A percentile compares a stretch with the other conserved stretches of the same genome.
These are phyloP conservation scores for Tremellales sp. DNA, from an alignment of 1,284 basidiomycete species.

Conservation along the genomic window DNA sequence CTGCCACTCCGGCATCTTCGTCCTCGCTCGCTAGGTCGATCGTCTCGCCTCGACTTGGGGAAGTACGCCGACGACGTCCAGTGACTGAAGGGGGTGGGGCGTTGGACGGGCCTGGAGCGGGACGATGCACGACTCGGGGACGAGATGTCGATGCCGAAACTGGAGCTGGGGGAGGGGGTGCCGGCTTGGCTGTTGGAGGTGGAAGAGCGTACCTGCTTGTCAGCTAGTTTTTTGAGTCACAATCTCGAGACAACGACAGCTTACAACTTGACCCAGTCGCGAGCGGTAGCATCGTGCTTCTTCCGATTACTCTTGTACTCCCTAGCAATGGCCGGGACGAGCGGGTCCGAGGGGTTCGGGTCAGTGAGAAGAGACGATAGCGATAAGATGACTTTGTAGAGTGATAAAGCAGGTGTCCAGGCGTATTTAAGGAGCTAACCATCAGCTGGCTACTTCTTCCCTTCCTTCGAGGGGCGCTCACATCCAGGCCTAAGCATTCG, in stretches of 20 bases:
- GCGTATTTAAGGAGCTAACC: conserved; percentile 78
- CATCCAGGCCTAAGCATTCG: conserved; percentile 42
- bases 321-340: conserved; percentile 57
- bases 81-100: no score
- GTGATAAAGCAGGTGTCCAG: conserved; percentile 84
- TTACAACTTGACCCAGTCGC: conserved; percentile 75
- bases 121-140: no score
- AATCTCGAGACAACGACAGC: neutral
- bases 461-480: conserved; percentile 15
- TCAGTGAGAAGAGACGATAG: conserved; percentile 81
- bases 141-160: no score
- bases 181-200: no score
- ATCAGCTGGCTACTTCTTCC: neutral
- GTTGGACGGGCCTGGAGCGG: no score
- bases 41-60: no score
- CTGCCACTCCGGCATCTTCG: no score
- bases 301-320: conserved; percentile 85
- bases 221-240: neutral
- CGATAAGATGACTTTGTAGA: conserved; percentile 86
- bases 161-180: no score
- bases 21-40: no score
- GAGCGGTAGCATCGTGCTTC: conserved; percentile 84
- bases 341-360: conserved; percentile 67
- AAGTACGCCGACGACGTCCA: no score
- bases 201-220: neutral